Conservation (phyloP, 495 filamentous ascomycete genomes). For the Letharia columbiana region DNA sequence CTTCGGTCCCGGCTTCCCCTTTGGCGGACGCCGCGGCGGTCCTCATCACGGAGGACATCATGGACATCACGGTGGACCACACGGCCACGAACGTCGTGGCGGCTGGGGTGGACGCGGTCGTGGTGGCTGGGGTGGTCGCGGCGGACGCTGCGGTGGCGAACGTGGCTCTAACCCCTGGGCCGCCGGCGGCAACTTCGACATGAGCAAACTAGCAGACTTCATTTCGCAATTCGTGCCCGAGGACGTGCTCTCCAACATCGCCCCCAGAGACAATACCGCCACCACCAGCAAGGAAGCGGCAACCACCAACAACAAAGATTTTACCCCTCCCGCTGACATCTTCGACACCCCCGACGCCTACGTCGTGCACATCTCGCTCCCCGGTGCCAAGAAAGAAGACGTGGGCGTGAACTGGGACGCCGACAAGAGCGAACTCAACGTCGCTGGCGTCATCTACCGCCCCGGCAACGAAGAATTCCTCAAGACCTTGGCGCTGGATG, state of each 20-base stretch:
- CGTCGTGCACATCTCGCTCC: slow-evolving; percentile 62
- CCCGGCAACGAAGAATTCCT: slow-evolving; percentile 65
- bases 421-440: slow-evolving; percentile 51
- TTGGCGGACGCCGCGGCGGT: slow-evolving; percentile 17
- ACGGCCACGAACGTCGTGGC: slow-evolving; percentile 18
- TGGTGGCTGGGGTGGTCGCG: slow-evolving; percentile 19
- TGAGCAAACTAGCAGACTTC: slow-evolving; percentile 29
- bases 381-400: slow-evolving; percentile 71
- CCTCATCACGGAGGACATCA: slow-evolving; percentile 18
- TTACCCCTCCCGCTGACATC: slow-evolving; percentile 59
- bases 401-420: slow-evolving; percentile 67
- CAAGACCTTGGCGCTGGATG: slow-evolving; percentile 52
- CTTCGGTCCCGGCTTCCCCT: slow-evolving; percentile 26
- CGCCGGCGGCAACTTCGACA: slow-evolving; percentile 30
- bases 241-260: slow-evolving; percentile 17
- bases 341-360: slow-evolving; percentile 58
- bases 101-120: slow-evolving; percentile 22
- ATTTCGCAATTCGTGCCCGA: slow-evolving; percentile 33
- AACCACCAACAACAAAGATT: slow-evolving; percentile 38
- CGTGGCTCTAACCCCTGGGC: slow-evolving; percentile 16
- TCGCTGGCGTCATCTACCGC: slow-evolving; percentile 63
- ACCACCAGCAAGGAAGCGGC: slow-evolving; percentile 19
- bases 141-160: slow-evolving; percentile 21
- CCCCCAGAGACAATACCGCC: slow-evolving; percentile 29
- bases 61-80: slow-evolving; percentile 11